Base-by-base conservation (phyloP, 1,284 basidiomycete genomes). In the Melanopsichium pennsylvanicum region DNA sequence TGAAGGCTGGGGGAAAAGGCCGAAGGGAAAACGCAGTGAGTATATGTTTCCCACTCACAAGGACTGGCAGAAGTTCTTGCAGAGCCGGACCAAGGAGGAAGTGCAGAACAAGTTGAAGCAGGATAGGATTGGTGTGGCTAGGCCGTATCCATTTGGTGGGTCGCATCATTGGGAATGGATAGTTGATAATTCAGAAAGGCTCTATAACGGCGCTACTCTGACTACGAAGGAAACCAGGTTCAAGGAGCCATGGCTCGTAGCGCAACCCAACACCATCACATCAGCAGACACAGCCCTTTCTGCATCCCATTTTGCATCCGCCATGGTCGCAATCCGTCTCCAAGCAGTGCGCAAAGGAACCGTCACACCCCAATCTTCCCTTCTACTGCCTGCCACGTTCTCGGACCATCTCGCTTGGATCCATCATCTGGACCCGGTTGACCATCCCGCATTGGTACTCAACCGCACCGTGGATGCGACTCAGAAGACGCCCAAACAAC, bases 1-100 rank as follows among this genome's bases (percentile, higher is more conserved):
- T 5, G 62, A 64, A 10, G 51, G 51, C 27, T 80, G 79, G 79
- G 33, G 42, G 8, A 48, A 54, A 36, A 61, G 62, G 15, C 79
- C 79, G 2, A 72, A 67, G 33, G 77, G 72, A 4, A 80, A 80
- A 41, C 41, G 79, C 11, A 54, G 66, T 2, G 71, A 74, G 29
- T 75, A 56, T 22, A 22, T 58, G n/a, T 57, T 70, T 22, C 46
- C 47, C 1, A 60, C 64, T 22, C 61, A 61, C 16, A 51, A 52
- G 21, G 68, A 70, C 1, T 58, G 72, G 59, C 35, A 43, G 11
- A 45, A 52, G 12, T 60, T 56, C 13, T 12, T 31, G 32, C 35
- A 67, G 41, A 34, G 29, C n/a, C 37, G 49, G 4, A 41, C 44
- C 11, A 12, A 49, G 5, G 48, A 54, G 22, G 60, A 60, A 16